These are phyloP conservation scores for Termitomyces sp. DNA, from an alignment of 768 basidiomycete species.

Conservation along the genomic window DNA sequence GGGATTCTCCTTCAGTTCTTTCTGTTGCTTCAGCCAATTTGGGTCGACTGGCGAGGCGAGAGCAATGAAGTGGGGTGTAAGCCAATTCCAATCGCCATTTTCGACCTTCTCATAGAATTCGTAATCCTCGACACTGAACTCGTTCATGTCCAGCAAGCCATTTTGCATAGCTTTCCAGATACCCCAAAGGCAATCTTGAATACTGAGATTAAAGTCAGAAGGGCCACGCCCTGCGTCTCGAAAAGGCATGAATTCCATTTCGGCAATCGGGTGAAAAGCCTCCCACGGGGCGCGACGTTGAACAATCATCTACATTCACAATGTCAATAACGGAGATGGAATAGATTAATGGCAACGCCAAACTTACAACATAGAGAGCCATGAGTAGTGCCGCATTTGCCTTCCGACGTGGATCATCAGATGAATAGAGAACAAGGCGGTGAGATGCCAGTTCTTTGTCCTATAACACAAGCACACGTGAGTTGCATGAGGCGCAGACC, in stretches of 20 bases:
- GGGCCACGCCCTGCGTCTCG: constrained; percentile 91
- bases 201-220: constrained; percentile 88
- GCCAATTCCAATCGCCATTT: constrained; percentile 95
- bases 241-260: constrained; percentile 91
- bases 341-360: neutral
- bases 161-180: constrained; percentile 90
- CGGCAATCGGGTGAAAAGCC: constrained; percentile 90
- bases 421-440: constrained; percentile 83
- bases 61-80: constrained; percentile 87
- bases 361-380: constrained; percentile 84
- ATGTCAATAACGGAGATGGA: neutral
- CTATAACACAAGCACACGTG: constrained; percentile 40
- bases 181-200: constrained; percentile 89
- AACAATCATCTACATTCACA: constrained; percentile 74
- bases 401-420: constrained; percentile 79
- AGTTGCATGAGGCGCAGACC: constrained; percentile 28
- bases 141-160: constrained; percentile 88
- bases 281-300: constrained; percentile 87
- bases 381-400: constrained; percentile 94
- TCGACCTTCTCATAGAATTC: constrained; percentile 94
- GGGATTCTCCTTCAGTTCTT: constrained; percentile 48
- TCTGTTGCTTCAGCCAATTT: constrained; percentile 72
- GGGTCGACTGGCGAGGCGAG: constrained; percentile 90
- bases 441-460: constrained; percentile 70
- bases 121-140: constrained; percentile 90